phyloP scores from a whole-genome alignment of 2,329 filamentous ascomycete genomes.

The Akanthomyces lecanii region DNA sequence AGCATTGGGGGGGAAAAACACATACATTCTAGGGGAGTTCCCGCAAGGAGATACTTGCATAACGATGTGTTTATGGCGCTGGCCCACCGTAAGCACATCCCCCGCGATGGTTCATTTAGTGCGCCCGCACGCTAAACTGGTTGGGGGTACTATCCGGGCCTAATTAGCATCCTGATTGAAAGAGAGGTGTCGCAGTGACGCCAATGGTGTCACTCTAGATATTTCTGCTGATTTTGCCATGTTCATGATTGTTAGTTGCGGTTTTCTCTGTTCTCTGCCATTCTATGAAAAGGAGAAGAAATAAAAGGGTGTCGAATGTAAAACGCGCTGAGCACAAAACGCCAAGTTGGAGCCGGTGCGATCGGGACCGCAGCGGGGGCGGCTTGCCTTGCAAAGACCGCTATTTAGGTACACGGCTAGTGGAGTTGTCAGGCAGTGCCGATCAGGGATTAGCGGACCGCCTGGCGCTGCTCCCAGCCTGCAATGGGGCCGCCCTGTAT shows the following conservation, averaged over 20 bases:
- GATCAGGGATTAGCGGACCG: constrained; percentile 8
- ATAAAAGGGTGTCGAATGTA: no score
- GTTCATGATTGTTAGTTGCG: no score
- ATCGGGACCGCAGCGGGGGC: neutral
- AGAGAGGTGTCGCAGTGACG: no score
- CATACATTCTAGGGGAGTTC: no score
- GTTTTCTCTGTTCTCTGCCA: no score
- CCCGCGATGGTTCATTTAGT: neutral
- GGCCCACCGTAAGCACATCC: neutral
- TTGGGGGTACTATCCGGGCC: neutral
- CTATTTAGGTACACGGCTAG: neutral
- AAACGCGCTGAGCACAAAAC: neutral
- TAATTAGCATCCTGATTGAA: neutral
- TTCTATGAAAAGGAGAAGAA: neutral
- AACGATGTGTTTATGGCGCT: neutral
- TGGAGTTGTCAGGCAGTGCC: neutral
- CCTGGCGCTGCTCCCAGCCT: neutral
- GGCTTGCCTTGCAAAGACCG: no score
- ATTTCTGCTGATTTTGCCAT: no score
- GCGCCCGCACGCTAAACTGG: neutral
- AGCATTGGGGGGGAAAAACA: no score
- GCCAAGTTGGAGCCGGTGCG: neutral
- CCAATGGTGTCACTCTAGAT: no score
- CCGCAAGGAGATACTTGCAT: no score
- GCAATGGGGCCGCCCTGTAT: neutral